phyloP scores from a whole-genome alignment of 371 early-diverging fungal species.

The Syncephalastrum racemosum region DNA sequence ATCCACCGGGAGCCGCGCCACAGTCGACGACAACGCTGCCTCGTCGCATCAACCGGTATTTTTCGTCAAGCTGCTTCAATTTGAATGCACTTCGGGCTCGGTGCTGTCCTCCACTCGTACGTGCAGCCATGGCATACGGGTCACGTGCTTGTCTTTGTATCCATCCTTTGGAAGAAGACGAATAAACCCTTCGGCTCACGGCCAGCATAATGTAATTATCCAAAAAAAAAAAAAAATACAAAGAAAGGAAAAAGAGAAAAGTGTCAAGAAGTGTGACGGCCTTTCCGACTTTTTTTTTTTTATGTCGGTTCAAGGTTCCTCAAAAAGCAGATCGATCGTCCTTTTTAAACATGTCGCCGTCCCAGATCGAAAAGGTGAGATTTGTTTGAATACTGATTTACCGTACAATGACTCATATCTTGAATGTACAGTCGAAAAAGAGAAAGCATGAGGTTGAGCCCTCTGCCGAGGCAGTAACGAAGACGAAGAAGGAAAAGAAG shows the following conservation, averaged over 20 bases:
- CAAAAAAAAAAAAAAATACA: no score
- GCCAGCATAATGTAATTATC: no score
- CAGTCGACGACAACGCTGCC: constrained; percentile 73
- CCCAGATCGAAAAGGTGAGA: constrained; percentile 27
- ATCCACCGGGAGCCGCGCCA: constrained; percentile 93
- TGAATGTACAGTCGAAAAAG: not conserved
- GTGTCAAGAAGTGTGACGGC: constrained; percentile 1
- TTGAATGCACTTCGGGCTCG: constrained; percentile 92
- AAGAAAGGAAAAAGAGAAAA: no score
- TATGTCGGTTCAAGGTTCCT: no score
- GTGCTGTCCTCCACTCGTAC: constrained; percentile 56
- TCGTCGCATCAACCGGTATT: constrained; percentile 62
- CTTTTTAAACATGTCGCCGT: constrained; percentile 17
- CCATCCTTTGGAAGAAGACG: constrained; percentile 66
- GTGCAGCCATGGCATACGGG: constrained; percentile 67
- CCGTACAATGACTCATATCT: not conserved
- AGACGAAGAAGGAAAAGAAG: constrained; percentile 53
- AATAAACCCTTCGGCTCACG: constrained; percentile 15
- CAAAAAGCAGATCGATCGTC: constrained; percentile 8
- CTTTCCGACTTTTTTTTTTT: constrained; percentile 1
- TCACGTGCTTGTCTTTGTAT: constrained; percentile 70
- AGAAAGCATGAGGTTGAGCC: not conserved
- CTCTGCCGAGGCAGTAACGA: constrained; percentile 35
- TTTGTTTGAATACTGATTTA: not conserved
- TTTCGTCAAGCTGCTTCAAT: constrained; percentile 76